A percentile compares a stretch with the other conserved stretches of the same genome.
These are phyloP conservation scores for Debaryomyces sp. DNA, from an alignment of 1,139 yeast species.

Conservation along the genomic window DNA sequence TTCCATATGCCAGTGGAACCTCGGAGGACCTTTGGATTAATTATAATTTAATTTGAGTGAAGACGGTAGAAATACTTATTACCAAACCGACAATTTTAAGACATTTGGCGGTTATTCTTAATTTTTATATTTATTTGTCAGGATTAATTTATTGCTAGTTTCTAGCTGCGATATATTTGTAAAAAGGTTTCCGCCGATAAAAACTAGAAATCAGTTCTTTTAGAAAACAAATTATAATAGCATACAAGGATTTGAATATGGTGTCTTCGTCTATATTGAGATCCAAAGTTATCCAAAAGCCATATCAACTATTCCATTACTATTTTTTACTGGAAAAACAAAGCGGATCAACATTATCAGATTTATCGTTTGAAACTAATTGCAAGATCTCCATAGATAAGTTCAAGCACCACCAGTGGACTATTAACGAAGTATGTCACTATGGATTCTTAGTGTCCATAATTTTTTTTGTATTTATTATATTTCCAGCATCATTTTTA, in stretches of 20 bases:
- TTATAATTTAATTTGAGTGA: background rate
- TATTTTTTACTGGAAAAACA: constrained; percentile 64
- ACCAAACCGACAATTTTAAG: background rate
- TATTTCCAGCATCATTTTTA: constrained; percentile 55
- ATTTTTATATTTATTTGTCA: background rate
- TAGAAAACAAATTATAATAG: background rate
- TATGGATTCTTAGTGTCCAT: constrained; percentile 52
- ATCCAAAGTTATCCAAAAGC: constrained; percentile 38
- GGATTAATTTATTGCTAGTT: background rate
- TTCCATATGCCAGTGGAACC: background rate
- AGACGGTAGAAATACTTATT: background rate
- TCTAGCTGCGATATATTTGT: constrained; percentile 1
- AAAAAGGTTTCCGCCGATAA: background rate
- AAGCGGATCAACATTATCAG: constrained; percentile 54
- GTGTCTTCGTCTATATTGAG: constrained; percentile 28
- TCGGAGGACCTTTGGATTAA: background rate
- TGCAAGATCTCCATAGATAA: constrained; percentile 50
- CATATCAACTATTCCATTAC: constrained; percentile 49
- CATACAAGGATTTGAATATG: constrained; percentile 4
- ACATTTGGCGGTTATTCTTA: background rate
- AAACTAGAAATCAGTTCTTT: background rate
- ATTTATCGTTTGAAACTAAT: constrained; percentile 62
- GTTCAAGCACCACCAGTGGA: constrained; percentile 53
- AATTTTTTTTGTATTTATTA: constrained; percentile 52
- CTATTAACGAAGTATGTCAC: constrained; percentile 50